Percentiles rank a stretch among this genome's conserved stretches.
Conservation (phyloP, 106 monocot species). For the Narthecium ossifragum region DNA sequence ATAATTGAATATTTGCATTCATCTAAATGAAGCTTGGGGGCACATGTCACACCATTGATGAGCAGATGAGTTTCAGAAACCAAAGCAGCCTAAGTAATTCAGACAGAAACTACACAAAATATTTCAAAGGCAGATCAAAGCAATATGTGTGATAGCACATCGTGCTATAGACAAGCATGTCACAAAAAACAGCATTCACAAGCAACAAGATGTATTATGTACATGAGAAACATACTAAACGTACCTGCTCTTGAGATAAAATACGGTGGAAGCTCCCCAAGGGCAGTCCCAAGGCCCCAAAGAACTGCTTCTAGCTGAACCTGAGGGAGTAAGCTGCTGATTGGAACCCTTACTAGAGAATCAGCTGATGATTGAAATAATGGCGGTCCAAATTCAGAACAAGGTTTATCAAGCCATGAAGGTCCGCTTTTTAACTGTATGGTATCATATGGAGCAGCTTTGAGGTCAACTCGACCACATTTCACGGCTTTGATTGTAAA, state of each 20-base stretch:
- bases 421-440: slow-evolving; percentile 69
- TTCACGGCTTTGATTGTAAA: slow-evolving; percentile 88
- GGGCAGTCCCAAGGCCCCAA: slow-evolving; percentile 96
- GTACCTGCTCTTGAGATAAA: slow-evolving; percentile 96
- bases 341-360: slow-evolving; percentile 60
- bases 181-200: neutral
- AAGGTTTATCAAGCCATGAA: slow-evolving; percentile 94
- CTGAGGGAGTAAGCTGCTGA: slow-evolving; percentile 75
- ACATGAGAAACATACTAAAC: neutral
- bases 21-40: no score
- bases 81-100: no score
- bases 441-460: slow-evolving; percentile 92
- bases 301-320: slow-evolving; percentile 90
- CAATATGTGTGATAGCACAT: no score
- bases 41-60: no score
- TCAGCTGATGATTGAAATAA: slow-evolving; percentile 33
- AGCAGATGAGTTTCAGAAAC: no score
- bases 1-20: no score
- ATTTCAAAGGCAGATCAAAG: neutral
- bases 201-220: neutral
- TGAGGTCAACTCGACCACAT: slow-evolving; percentile 83
- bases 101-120: no score
- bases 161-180: no score
- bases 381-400: slow-evolving; percentile 74
- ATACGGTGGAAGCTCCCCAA: slow-evolving; percentile 98